Base-by-base conservation (phyloP, 2,329 filamentous ascomycete species). In the Colletotrichum acutatum region DNA sequence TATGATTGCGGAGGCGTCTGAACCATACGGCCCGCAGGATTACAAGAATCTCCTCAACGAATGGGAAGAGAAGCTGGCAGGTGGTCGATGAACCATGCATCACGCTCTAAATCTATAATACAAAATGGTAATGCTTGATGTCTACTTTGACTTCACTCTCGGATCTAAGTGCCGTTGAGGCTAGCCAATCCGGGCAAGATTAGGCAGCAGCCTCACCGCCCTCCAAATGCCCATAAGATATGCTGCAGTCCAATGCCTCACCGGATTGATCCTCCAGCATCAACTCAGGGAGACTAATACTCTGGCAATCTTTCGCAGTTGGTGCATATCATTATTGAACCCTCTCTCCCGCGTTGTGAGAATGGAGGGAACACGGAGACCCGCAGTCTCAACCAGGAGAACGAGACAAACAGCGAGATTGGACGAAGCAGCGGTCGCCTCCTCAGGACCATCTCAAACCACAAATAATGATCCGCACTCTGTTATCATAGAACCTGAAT, bases 11-110 rank as follows among this genome's bases (percentile, higher is more conserved):
- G 90, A 92, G 77, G 83, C 88, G 34, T 88, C 86, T 69, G 80
- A 86, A 61, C 85, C 90, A 2, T 93, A 93, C 79, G 86, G 88
- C 0, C 87, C 89, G 1, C 84, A 86, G 65, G 90, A 93, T 76
- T 92, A 92, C 76, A 79, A 78, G 58, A 84, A 84, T 0, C 75
- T 92, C 26, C 83, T 89, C 9, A 83, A 83, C 1, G 90, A 92
- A 79, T 92, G 88, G 86, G 53, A 24, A 8, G 68, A 32, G 46
- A 74, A 72, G 52, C 42, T 65, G 4, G 32, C 6, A 24, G 12
- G 16, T n/a, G 16, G 11, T 11, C 4, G 19, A n/a, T 65, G 8
- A 19, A 30, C 9, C 14, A 8, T n/a, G n/a, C n/a, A 30, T 9
- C 6, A 22, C 6, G 32, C 8, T 11, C 24, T 46, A 8, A 1